A percentile compares a stretch with the other conserved stretches of the same genome.
Conservation (phyloP, 1,284 basidiomycete genomes). For the Volvariella surrecta region DNA sequence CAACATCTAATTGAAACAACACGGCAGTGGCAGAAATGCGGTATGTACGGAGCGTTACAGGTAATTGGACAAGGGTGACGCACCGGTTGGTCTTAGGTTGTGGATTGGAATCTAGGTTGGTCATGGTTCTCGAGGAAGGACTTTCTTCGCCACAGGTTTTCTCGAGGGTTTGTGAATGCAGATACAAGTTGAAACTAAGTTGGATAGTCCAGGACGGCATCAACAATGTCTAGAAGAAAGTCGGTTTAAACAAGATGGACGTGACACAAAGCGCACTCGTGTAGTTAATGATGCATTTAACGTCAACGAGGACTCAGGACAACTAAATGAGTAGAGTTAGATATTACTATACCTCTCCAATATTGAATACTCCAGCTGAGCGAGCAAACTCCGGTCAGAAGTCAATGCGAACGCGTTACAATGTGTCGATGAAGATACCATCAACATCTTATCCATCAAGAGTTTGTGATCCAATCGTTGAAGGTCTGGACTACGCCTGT, state of each 20-base stretch:
- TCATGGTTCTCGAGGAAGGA: slow-evolving; percentile 82
- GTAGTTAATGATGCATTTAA: slow-evolving; percentile 29
- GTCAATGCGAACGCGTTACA: slow-evolving; percentile 49
- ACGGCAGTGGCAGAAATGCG: too few relatives aligned
- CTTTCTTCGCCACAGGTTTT: too few relatives aligned
- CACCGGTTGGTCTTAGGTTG: slow-evolving; percentile 34
- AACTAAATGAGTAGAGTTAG: background rate
- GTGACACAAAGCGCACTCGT: slow-evolving; percentile 21
- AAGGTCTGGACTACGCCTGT: slow-evolving; percentile 54
- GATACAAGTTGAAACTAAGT: slow-evolving; percentile 51
- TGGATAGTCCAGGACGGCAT: slow-evolving; percentile 60
- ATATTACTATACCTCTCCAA: slow-evolving; percentile 61
- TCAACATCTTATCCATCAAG: slow-evolving; percentile 53
- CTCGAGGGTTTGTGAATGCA: slow-evolving; percentile 43
- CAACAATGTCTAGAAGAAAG: slow-evolving; percentile 26
- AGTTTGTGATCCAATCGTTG: slow-evolving; percentile 47
- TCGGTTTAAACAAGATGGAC: background rate
- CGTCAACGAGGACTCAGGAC: slow-evolving; percentile 12
- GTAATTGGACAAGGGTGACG: too few relatives aligned
- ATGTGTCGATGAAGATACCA: slow-evolving; percentile 61
- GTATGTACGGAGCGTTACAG: too few relatives aligned
- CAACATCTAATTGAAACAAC: too few relatives aligned
- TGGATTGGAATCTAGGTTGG: slow-evolving; percentile 55
- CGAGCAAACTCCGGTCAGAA: slow-evolving; percentile 61
- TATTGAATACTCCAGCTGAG: slow-evolving; percentile 61